Percentiles rank a stretch among this genome's conserved stretches.
These are phyloP conservation scores for Phytophthora aleatoria DNA, from an alignment of 352 stramenopile genomes.

Conservation along the genomic window DNA sequence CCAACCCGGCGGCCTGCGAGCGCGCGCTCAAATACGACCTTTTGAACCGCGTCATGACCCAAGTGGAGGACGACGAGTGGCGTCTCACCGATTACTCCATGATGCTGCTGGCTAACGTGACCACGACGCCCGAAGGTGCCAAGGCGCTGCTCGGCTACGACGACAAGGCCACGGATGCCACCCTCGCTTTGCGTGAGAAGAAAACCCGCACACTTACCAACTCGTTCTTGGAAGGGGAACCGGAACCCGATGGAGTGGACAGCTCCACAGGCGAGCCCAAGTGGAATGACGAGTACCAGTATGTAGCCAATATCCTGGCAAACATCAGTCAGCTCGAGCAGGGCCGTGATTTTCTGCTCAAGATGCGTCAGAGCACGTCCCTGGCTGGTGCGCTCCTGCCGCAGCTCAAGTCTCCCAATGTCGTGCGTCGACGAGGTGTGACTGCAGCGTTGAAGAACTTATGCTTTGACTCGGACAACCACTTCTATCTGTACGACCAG, in stretches of 20 bases:
- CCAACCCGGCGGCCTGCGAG: conserved; percentile 68
- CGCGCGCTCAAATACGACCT: conserved; percentile 79
- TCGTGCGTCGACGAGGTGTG: conserved; percentile 78
- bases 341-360: conserved; percentile 77
- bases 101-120: conserved; percentile 89
- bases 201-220: conserved; percentile 83
- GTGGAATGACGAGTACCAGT: conserved; percentile 90
- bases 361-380: conserved; percentile 68
- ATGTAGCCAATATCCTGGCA: conserved; percentile 83
- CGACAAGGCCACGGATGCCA: conserved; percentile 44
- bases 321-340: conserved; percentile 88
- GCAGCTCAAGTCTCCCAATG: conserved; percentile 83
- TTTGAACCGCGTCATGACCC: conserved; percentile 87
- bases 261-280: conserved; percentile 70
- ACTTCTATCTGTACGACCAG: conserved; percentile 89
- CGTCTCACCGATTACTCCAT: conserved; percentile 84
- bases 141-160: conserved; percentile 73
- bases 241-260: conserved; percentile 80
- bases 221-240: conserved; percentile 71
- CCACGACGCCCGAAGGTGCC: conserved; percentile 68
- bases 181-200: conserved; percentile 69
- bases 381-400: conserved; percentile 68
- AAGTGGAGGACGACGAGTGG: conserved; percentile 85
- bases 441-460: conserved; percentile 77
- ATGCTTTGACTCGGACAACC: conserved; percentile 89